Conservation (phyloP, 495 filamentous ascomycete species). For the Penicillium verhagenii region DNA sequence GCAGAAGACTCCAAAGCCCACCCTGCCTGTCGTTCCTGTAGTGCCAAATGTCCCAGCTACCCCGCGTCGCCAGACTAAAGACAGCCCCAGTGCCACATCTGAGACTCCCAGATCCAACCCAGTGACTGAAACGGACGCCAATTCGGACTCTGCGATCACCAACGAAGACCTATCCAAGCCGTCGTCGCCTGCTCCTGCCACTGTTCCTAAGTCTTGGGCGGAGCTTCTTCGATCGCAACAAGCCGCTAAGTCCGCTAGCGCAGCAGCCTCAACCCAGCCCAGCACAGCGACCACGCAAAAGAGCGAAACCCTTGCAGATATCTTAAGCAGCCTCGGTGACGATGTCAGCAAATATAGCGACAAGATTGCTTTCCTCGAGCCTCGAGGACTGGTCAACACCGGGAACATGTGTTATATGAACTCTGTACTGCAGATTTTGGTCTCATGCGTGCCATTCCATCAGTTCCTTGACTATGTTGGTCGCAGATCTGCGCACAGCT, state of each 20-base stretch:
- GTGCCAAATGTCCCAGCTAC: conserved; percentile 55
- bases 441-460: conserved; percentile 93
- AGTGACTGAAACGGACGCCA: conserved; percentile 18
- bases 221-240: conserved; percentile 63
- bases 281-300: conserved; percentile 54
- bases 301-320: conserved; percentile 67
- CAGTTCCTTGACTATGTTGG: conserved; percentile 86
- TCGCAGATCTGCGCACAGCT: conserved; percentile 79
- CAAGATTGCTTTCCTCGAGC: conserved; percentile 82
- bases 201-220: conserved; percentile 72
- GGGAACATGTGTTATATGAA: conserved; percentile 99
- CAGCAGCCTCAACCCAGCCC: conserved; percentile 28
- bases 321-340: conserved; percentile 63
- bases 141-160: conserved; percentile 18
- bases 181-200: conserved; percentile 35
- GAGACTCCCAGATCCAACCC: conserved; percentile 36
- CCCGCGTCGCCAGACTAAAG: conserved; percentile 42
- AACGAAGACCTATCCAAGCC: conserved; percentile 34
- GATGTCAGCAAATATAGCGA: conserved; percentile 54
- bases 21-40: conserved; percentile 60
- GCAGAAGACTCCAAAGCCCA: conserved; percentile 43
- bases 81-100: conserved; percentile 37
- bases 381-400: conserved; percentile 92
- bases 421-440: conserved; percentile 90
- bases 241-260: conserved; percentile 24